Conservation (phyloP, 352 stramenopile genomes). For the Phytopythium delawarense region DNA sequence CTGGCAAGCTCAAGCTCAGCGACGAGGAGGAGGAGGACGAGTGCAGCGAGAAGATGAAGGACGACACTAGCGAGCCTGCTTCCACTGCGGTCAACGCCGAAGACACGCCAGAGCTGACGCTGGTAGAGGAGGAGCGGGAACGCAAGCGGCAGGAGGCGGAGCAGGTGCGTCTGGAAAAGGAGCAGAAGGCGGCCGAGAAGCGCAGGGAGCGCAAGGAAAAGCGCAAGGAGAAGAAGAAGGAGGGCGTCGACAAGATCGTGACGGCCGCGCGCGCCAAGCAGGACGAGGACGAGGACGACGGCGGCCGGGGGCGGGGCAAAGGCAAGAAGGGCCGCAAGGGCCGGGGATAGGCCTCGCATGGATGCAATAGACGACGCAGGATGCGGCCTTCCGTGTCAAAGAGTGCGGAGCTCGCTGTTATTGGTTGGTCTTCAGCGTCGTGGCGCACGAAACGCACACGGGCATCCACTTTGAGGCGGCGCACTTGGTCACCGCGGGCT, state of each 20-base stretch:
- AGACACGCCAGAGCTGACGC: slow-evolving; percentile 18
- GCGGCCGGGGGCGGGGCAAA: slow-evolving; percentile 23
- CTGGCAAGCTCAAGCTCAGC: slow-evolving; percentile 25
- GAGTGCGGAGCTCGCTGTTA: slow-evolving; percentile 5
- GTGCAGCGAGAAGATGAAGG: background rate
- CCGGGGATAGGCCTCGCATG: slow-evolving; percentile 6
- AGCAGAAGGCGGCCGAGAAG: slow-evolving; percentile 75
- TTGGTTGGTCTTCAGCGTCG: slow-evolving; percentile 36
- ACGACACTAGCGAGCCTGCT: background rate
- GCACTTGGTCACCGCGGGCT: slow-evolving; percentile 68
- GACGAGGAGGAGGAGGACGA: slow-evolving; percentile 11
- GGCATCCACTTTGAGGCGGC: slow-evolving; percentile 85
- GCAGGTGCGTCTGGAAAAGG: slow-evolving; percentile 56
- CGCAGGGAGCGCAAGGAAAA: slow-evolving; percentile 76
- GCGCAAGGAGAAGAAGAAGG: slow-evolving; percentile 78
- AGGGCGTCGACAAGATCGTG: slow-evolving; percentile 71
- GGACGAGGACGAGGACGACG: slow-evolving; percentile 26
- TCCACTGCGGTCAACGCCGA: background rate
- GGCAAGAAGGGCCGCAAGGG: slow-evolving; percentile 31
- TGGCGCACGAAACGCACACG: slow-evolving; percentile 58
- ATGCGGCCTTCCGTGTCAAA: slow-evolving; percentile 3
- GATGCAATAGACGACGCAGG: background rate
- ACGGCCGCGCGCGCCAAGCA: slow-evolving; percentile 36
- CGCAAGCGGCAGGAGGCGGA: slow-evolving; percentile 36
- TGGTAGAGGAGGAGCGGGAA: slow-evolving; percentile 29